phyloP scores from a whole-genome alignment of 1,139 yeast genomes.

The Saccharomyces pastorianus region DNA sequence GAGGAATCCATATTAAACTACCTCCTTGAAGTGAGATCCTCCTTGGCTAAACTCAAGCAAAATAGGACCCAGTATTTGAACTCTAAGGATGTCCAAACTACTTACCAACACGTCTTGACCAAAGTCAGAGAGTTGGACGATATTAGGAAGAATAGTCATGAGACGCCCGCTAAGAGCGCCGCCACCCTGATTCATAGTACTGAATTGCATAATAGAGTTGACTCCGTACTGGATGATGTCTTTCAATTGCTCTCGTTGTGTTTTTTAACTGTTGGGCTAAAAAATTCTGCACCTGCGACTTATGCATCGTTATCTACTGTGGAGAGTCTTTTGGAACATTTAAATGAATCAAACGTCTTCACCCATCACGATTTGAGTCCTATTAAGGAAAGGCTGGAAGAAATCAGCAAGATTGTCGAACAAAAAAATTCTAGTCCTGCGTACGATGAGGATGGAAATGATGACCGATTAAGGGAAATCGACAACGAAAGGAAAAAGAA shows the following conservation, averaged over 20 bases:
- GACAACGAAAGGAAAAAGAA: conserved; percentile 28
- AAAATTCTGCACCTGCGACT: conserved; percentile 86
- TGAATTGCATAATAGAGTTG: conserved; percentile 41
- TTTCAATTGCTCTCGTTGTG: conserved; percentile 80
- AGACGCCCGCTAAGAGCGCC: conserved; percentile 13
- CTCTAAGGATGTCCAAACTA: conserved; percentile 52
- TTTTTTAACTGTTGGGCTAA: conserved; percentile 83
- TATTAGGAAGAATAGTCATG: conserved; percentile 26
- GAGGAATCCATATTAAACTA: conserved; percentile 47
- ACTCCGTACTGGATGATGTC: conserved; percentile 73
- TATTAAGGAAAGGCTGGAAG: conserved; percentile 59
- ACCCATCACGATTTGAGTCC: conserved; percentile 79
- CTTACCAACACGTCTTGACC: conserved; percentile 47
- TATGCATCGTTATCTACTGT: conserved; percentile 84
- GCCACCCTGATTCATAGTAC: conserved; percentile 27
- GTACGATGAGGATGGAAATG: conserved; percentile 16
- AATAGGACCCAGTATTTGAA: conserved; percentile 56
- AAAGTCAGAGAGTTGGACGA: conserved; percentile 44
- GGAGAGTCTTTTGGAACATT: conserved; percentile 68
- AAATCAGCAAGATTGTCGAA: conserved; percentile 54
- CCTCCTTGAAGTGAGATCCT: conserved; percentile 42
- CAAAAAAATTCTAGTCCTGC: conserved; percentile 35
- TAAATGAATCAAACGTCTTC: conserved; percentile 70
- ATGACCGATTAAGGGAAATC: conserved; percentile 20
- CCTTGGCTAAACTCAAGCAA: conserved; percentile 50